phyloP scores from a whole-genome alignment of 2,329 filamentous ascomycete species.

The Thielaviopsis punctulata region DNA sequence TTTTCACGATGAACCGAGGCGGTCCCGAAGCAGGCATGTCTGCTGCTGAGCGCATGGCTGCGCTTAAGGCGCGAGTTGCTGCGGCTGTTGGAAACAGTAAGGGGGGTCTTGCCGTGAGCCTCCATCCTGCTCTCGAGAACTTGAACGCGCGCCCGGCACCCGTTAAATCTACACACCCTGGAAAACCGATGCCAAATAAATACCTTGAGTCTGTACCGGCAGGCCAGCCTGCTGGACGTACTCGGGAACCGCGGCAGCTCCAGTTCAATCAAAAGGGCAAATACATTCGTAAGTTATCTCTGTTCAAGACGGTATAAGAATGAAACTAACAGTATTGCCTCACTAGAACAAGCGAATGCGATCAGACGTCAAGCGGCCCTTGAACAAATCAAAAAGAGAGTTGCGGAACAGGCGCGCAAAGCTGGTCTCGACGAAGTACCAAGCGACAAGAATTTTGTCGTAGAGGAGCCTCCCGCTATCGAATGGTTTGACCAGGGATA shows the following conservation, averaged over 20 bases:
- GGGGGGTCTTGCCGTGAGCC: conserved; percentile 56
- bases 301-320: not conserved
- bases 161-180: not conserved
- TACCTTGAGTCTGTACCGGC: conserved; percentile 61
- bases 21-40: conserved; percentile 29
- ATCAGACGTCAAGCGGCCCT: conserved; percentile 72
- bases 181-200: conserved; percentile 39
- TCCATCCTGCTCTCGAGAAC: conserved; percentile 58
- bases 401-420: conserved; percentile 72
- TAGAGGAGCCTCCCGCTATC: conserved; percentile 68
- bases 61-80: conserved; percentile 63
- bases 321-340: not conserved
- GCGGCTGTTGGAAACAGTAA: conserved; percentile 49
- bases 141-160: conserved; percentile 28
- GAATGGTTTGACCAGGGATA: conserved; percentile 98
- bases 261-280: conserved; percentile 93
- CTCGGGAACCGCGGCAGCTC: conserved; percentile 56
- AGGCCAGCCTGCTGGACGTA: conserved; percentile 41
- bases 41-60: conserved; percentile 50
- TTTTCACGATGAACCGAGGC: not conserved
- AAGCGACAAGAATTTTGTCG: conserved; percentile 74
- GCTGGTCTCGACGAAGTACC: conserved; percentile 84
- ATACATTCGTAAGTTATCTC: conserved; percentile 45
- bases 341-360: conserved; percentile 59
- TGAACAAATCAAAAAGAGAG: conserved; percentile 86